A percentile compares a stretch with the other conserved stretches of the same genome.
Conservation (phyloP, 352 stramenopile species). For the Phytophthora tubulina region DNA sequence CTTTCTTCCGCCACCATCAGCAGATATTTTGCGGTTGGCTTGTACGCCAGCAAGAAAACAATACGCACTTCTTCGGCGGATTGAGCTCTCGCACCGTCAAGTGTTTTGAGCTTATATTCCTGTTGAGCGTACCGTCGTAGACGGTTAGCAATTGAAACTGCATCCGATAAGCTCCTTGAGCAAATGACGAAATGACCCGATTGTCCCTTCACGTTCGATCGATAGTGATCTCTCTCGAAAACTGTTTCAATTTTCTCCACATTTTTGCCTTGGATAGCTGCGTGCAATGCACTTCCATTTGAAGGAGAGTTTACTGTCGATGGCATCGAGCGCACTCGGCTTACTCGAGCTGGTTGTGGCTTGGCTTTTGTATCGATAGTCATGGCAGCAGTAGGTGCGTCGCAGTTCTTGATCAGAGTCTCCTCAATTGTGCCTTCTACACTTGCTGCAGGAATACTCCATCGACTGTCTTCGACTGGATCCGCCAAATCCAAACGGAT, state of each 20-base stretch:
- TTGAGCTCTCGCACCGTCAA: neutral
- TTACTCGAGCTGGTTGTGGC: conserved; percentile 9
- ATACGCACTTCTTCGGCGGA: conserved; percentile 8
- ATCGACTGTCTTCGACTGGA: conserved; percentile 8
- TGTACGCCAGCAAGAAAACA: conserved; percentile 35
- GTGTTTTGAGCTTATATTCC: conserved; percentile 11
- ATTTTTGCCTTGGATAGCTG: conserved; percentile 29
- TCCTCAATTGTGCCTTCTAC: conserved; percentile 15
- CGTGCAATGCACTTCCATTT: conserved; percentile 25
- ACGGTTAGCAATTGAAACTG: conserved; percentile 30
- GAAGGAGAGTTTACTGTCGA: conserved; percentile 11
- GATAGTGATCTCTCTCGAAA: conserved; percentile 47
- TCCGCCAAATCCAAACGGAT: conserved; percentile 31
- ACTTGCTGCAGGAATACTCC: conserved; percentile 1
- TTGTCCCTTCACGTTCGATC: conserved; percentile 28
- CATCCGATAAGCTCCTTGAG: conserved; percentile 35
- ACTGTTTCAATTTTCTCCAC: conserved; percentile 29
- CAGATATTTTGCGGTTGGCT: conserved; percentile 39
- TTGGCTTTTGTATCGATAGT: conserved; percentile 1
- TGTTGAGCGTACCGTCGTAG: conserved; percentile 25
- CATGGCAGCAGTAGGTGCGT: neutral
- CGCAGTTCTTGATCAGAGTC: neutral
- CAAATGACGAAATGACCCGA: conserved; percentile 50
- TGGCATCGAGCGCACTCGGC: conserved; percentile 21
- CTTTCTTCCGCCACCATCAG: conserved; percentile 29